Conservation (phyloP, 1,284 basidiomycete genomes). For the Tilletia setariae region DNA sequence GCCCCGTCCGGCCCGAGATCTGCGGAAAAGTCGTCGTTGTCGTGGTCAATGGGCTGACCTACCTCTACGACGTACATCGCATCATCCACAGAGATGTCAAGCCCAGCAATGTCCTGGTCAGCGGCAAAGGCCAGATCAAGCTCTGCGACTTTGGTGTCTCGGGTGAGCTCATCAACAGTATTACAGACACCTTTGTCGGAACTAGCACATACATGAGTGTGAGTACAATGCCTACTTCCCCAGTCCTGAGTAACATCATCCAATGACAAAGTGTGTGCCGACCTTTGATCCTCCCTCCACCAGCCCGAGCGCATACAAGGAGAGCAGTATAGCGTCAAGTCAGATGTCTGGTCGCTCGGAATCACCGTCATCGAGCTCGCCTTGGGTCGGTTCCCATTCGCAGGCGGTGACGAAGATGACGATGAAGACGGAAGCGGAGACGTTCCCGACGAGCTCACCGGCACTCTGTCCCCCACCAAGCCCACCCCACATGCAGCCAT, state of each 20-base stretch:
- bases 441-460: conserved; percentile 33
- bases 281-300: too few relatives aligned
- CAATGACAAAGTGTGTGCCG: too few relatives aligned
- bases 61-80: conserved; percentile 97
- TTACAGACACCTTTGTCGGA: conserved; percentile 97
- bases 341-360: conserved; percentile 94
- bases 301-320: conserved; percentile 98
- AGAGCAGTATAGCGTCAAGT: conserved; percentile 93
- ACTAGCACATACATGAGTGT: conserved; percentile 99
- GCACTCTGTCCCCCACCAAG: conserved; percentile 42
- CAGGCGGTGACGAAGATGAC: conserved; percentile 24
- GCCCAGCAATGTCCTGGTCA: conserved; percentile 93
- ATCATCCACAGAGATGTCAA: conserved; percentile 99
- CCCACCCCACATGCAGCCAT: conserved; percentile 26
- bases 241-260: neutral
- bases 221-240: conserved; percentile 24
- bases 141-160: conserved; percentile 99
- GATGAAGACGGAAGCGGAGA: conserved; percentile 13
- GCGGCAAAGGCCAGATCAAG: conserved; percentile 91
- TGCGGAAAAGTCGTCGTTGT: conserved; percentile 85
- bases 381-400: conserved; percentile 85
- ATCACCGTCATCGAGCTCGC: conserved; percentile 92
- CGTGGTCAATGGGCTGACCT: conserved; percentile 90
- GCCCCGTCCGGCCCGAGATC: conserved; percentile 81
- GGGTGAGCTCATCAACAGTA: conserved; percentile 95